These are phyloP conservation scores for Calophaca sinica DNA, from an alignment of 306 rosid species.

Conservation along the genomic window DNA sequence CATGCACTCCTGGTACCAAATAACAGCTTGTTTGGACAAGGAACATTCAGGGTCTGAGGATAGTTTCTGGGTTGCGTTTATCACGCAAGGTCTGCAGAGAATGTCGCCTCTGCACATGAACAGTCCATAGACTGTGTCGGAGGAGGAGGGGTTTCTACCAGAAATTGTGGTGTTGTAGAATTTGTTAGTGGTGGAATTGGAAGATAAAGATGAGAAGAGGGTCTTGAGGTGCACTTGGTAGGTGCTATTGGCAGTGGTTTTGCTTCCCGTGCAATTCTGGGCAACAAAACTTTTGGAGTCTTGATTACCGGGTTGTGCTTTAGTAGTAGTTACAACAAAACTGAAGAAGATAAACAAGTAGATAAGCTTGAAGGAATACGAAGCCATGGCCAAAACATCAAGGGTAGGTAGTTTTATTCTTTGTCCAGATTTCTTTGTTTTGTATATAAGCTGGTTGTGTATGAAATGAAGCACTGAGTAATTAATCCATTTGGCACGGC, in stretches of 20 bases:
- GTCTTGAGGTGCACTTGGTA: background rate
- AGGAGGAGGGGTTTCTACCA: background rate
- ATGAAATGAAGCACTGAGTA: no score
- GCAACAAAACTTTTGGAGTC: background rate
- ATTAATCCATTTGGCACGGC: no score
- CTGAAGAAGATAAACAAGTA: no score
- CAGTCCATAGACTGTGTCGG: background rate
- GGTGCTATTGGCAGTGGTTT: background rate
- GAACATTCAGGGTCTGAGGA: background rate
- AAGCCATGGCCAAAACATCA: no score
- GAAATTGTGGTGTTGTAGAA: background rate
- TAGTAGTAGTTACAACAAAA: no score
- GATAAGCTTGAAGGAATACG: no score
- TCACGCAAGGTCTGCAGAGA: background rate
- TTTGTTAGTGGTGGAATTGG: background rate
- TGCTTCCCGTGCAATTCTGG: background rate
- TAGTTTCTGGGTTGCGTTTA: background rate
- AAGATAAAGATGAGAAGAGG: slow-evolving; percentile 2
- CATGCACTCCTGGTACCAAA: background rate
- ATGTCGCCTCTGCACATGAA: slow-evolving; percentile 39
- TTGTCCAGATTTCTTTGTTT: no score
- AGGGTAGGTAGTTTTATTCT: no score
- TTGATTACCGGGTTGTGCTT: no score
- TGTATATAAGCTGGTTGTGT: no score
- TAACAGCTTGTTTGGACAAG: no score